phyloP scores from a whole-genome alignment of 768 basidiomycete species.

The Amanita exitialis region DNA sequence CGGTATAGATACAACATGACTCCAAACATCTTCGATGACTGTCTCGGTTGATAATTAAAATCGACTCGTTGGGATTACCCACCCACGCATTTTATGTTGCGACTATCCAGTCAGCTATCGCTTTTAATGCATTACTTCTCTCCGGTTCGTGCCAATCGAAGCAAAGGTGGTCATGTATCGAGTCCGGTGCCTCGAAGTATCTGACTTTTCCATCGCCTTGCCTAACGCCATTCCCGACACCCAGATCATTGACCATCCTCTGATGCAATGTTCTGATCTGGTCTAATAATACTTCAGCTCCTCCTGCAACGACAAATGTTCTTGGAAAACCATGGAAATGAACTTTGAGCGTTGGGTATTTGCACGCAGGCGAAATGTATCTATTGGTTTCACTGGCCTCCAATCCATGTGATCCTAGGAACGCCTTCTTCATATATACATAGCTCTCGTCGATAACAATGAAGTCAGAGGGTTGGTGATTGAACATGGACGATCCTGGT shows the following conservation, averaged over 20 bases:
- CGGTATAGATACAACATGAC: not conserved
- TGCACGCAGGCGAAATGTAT: slow-evolving; percentile 52
- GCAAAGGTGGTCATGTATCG: slow-evolving; percentile 42
- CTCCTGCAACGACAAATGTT: slow-evolving; percentile 50
- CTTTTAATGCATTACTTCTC: slow-evolving; percentile 33
- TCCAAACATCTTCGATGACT: not conserved
- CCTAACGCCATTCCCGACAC: slow-evolving; percentile 27
- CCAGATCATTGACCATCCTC: slow-evolving; percentile 43
- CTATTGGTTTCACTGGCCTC: slow-evolving; percentile 34
- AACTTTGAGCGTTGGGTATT: slow-evolving; percentile 22
- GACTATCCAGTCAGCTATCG: slow-evolving; percentile 39
- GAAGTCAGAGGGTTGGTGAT: slow-evolving; percentile 26
- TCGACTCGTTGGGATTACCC: no score
- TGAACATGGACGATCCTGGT: slow-evolving; percentile 26
- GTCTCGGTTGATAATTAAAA: no score
- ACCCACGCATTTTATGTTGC: not conserved
- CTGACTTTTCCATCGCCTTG: slow-evolving; percentile 31
- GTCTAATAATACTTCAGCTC: slow-evolving; percentile 50
- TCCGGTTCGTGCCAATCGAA: slow-evolving; percentile 46
- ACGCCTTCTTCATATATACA: slow-evolving; percentile 27
- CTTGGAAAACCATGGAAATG: slow-evolving; percentile 48
- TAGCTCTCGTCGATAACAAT: slow-evolving; percentile 17
- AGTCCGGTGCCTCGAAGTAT: slow-evolving; percentile 41
- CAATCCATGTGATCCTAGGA: slow-evolving; percentile 37
- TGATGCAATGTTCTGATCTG: slow-evolving; percentile 32